Base-by-base conservation (phyloP, 148 eudicot species). In the Polygonum aviculare region DNA sequence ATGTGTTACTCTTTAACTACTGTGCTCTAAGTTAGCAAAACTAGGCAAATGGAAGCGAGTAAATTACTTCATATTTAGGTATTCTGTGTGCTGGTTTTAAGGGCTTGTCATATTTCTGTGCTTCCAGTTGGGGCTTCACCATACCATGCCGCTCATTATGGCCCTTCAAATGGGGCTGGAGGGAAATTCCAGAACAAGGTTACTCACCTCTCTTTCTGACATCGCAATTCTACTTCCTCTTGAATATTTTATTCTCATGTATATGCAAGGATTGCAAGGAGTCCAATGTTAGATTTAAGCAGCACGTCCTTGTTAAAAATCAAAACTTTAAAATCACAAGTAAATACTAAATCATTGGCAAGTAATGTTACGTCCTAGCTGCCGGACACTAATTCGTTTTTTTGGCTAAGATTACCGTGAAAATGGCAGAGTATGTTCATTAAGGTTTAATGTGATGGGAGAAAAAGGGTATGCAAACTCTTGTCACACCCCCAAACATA, bases 131-230 rank as follows among this genome's bases (percentile, higher is more conserved):
- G 86, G 75, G 72, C 87, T 36, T 81, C 85, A 48, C 82, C 82
- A 49, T 88, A 89, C 85, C 87, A 87, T 81, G 81, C 87, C 33
- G 75, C 83, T 78, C 89, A 84, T 82, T 90, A 91, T 81, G 94
- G 94, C 80, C 88, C 51, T 10, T 48, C 86, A 75, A 91, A 88
- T 85, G 94, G 90, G 73, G 88, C 76, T 49, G 90, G 86, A 52
- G 96, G 90, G 79, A 91, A 86, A 79, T 88, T 84, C 83, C 90
- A 77, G 76, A 88, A 76, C 82, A 93, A 95, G 99, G 99, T 95
- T 54, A 1, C 55, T 85, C 75, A 69, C 55, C 31, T 75, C 79
- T 76, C 75, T 77, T 69, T 26, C 35, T 73, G 44, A 31, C 19
- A 69, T 10, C 3, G 41, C 41, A 65, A 41, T 65, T 65, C 40